phyloP scores from a whole-genome alignment of 106 monocot genomes.

The Vanilla planifolia region DNA sequence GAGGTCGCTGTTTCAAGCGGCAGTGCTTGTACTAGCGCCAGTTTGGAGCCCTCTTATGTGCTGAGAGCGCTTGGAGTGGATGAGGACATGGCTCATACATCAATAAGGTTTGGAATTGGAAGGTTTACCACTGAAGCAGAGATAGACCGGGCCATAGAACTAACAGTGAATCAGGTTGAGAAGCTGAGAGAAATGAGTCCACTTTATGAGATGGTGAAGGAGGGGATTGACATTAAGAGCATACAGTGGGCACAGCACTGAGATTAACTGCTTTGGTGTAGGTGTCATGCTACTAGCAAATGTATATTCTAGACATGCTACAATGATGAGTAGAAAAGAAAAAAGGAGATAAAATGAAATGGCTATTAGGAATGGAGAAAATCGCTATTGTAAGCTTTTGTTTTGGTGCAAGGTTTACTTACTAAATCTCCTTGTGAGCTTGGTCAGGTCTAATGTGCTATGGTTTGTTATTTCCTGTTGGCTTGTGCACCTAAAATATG shows the following conservation, averaged over 20 bases:
- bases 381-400: not conserved
- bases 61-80: slow-evolving; percentile 89
- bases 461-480: not conserved
- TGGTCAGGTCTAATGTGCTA: no score
- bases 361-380: not conserved
- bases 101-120: slow-evolving; percentile 91
- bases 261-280: not conserved
- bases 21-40: slow-evolving; percentile 95
- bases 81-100: slow-evolving; percentile 96
- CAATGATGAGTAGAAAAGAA: not conserved
- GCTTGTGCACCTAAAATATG: not conserved
- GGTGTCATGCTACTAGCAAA: not conserved
- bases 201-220: slow-evolving; percentile 96
- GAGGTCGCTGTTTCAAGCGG: slow-evolving; percentile 98
- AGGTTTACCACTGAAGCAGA: slow-evolving; percentile 86
- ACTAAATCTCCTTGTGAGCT: no score
- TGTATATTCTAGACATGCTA: not conserved
- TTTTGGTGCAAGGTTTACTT: not conserved
- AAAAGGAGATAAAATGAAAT: not conserved
- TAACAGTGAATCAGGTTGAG: slow-evolving; percentile 82
- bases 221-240: slow-evolving; percentile 84
- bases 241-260: slow-evolving; percentile 91
- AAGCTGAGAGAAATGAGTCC: slow-evolving; percentile 98
- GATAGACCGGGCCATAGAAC: slow-evolving; percentile 66
- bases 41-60: slow-evolving; percentile 91